Conservation (phyloP, 1,139 yeast genomes). For the Zygosaccharomyces pseudobailii region DNA sequence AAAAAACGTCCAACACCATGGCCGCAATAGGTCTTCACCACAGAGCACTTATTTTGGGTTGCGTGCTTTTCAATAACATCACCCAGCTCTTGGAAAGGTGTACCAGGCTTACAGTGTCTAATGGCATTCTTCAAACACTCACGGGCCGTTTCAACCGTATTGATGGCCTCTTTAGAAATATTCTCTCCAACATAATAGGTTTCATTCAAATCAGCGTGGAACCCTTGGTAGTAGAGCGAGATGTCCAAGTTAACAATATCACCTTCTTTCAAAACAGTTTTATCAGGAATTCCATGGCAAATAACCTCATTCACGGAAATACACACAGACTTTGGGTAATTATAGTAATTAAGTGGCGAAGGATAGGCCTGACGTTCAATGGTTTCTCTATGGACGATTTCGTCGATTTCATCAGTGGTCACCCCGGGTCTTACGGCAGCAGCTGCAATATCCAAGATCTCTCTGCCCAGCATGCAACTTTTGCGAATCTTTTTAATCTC, state of each 20-base stretch:
- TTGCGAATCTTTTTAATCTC: slow-evolving; percentile 70
- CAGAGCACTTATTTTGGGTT: slow-evolving; percentile 69
- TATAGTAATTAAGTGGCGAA: slow-evolving; percentile 90
- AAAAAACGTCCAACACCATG: slow-evolving; percentile 87
- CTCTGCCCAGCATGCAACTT: slow-evolving; percentile 76
- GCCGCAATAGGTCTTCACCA: slow-evolving; percentile 88
- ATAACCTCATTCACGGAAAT: slow-evolving; percentile 92
- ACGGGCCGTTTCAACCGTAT: slow-evolving; percentile 90
- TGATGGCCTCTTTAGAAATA: slow-evolving; percentile 74
- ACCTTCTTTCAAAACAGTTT: slow-evolving; percentile 81
- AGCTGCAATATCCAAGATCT: slow-evolving; percentile 82
- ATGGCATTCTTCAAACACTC: slow-evolving; percentile 85
- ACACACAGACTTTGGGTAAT: slow-evolving; percentile 89
- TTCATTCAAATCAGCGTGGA: slow-evolving; percentile 93
- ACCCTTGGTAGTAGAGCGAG: slow-evolving; percentile 76
- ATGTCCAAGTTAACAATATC: slow-evolving; percentile 93
- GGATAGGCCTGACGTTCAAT: slow-evolving; percentile 90
- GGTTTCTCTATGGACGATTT: slow-evolving; percentile 80
- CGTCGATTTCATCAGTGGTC: slow-evolving; percentile 91
- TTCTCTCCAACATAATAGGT: slow-evolving; percentile 96
- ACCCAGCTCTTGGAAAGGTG: slow-evolving; percentile 82
- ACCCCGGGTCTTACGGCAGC: slow-evolving; percentile 79
- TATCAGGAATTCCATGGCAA: slow-evolving; percentile 97
- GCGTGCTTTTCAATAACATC: slow-evolving; percentile 88
- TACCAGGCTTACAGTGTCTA: slow-evolving; percentile 83